Base-by-base conservation (phyloP, 768 basidiomycete species). In the Dentipellis fragilis region DNA sequence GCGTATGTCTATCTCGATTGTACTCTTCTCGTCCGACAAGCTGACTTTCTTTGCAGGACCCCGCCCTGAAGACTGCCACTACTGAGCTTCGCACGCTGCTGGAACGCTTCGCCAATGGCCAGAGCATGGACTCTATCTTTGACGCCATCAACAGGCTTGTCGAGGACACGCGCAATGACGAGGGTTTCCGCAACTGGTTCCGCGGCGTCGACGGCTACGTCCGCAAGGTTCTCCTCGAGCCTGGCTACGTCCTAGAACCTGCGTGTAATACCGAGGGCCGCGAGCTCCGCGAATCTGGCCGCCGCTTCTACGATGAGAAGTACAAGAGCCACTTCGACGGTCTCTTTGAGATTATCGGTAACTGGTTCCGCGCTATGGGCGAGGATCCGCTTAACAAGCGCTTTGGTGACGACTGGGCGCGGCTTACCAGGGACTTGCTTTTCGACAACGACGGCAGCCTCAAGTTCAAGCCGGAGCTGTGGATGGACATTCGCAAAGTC, bases 31-130 rank as follows among this genome's bases (percentile, higher is more conserved):
- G 17, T 56, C 57, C 19, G 57, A 59, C 70, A 56, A 2, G 10
- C 48, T 55, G 60, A 49, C 10, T 51, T 55, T 42, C 65, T 12
- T 4, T 11, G 46, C 57, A 81, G 72, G 81, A 90, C 61, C 71
- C 76, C 2, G 66, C 75, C 5, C 73, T 94, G 63, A 72, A 79
- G 49, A 69, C 75, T 37, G 77, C 87, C 11, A 75, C 78, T 22
- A 58, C 66, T 39, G 82, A 92, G 65, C 77, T 93, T 29, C 83
- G 89, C 48, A 85, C 83, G 1, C 75, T 97, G 10, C 81, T 96
- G 42, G 93, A 97, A 69, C 85, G 95, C 19, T 93, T 98, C 67
- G 94, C 94, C 6, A 85, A 90, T 63, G 80, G 79, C 52, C 66
- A 72, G 62, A 81, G 80, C 39, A 78, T 93, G 69, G 74, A 84